phyloP scores from a whole-genome alignment of 2,329 filamentous ascomycete species.

The Ilyonectria destructans region DNA sequence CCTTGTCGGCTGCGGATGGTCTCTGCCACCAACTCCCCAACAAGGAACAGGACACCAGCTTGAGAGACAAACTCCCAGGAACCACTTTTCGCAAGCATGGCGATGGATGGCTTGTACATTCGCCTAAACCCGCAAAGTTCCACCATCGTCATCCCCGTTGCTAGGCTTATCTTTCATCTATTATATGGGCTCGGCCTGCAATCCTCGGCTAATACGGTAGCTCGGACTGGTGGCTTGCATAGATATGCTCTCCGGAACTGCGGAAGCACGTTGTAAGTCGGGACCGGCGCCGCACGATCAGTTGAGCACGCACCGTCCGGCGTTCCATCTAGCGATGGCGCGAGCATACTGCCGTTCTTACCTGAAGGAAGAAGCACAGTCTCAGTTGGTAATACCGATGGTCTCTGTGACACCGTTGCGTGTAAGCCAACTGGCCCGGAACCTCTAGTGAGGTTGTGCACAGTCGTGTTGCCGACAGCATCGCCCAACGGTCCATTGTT shows the following conservation, averaged over 20 bases:
- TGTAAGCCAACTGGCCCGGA: not conserved
- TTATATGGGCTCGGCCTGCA: constrained; percentile 31
- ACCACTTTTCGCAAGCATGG: constrained; percentile 35
- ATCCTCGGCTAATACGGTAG: constrained; percentile 25
- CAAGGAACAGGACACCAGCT: constrained; percentile 33
- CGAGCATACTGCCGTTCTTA: constrained; percentile 5
- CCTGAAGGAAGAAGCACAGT: constrained; percentile 17
- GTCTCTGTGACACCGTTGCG: not conserved
- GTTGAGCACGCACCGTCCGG: constrained; percentile 18
- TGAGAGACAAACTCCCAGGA: constrained; percentile 20
- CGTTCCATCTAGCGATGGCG: constrained; percentile 7
- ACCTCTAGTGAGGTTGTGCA: not conserved
- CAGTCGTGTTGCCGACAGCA: not conserved
- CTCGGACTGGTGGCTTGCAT: constrained; percentile 18
- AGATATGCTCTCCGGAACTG: constrained; percentile 18
- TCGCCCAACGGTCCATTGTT: not conserved
- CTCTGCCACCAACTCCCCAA: constrained; percentile 37
- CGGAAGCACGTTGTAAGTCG: constrained; percentile 17
- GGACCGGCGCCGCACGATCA: constrained; percentile 4
- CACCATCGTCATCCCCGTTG: constrained; percentile 35
- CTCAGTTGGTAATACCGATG: constrained; percentile 2
- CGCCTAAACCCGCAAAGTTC: constrained; percentile 30
- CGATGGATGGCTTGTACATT: constrained; percentile 26
- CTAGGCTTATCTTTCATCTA: constrained; percentile 23
- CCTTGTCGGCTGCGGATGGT: constrained; percentile 28